Conservation (phyloP, 306 rosid genomes). For the Ormosia semicastrata region DNA sequence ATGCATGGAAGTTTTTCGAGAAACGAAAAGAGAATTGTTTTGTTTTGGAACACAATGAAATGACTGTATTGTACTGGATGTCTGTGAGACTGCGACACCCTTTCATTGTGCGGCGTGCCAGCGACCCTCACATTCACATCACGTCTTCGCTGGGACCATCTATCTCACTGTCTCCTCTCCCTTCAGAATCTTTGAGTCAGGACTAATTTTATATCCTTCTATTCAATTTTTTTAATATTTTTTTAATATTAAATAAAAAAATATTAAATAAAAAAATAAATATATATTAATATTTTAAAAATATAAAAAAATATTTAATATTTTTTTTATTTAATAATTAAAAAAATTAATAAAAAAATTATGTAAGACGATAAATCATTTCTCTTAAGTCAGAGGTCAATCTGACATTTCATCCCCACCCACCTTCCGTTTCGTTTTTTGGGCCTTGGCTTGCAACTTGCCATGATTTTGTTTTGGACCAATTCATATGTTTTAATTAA, state of each 20-base stretch:
- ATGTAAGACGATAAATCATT: too few species aligned
- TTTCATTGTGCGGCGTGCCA: slow-evolving; percentile 2
- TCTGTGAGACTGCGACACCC: slow-evolving; percentile 1
- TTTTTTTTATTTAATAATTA: too few species aligned
- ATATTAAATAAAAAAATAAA: too few species aligned
- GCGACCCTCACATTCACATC: background rate
- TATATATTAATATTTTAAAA: too few species aligned
- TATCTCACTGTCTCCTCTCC: background rate
- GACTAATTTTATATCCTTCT: too few species aligned
- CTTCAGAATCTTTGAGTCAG: background rate
- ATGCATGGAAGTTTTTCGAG: slow-evolving; percentile 19
- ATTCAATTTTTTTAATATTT: too few species aligned
- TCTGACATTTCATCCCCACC: background rate
- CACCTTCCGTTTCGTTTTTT: background rate
- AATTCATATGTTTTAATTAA: background rate
- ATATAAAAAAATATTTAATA: too few species aligned
- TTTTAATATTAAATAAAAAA: too few species aligned
- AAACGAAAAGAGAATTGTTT: background rate
- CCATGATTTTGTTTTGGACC: slow-evolving; percentile 6
- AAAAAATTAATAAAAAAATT: too few species aligned
- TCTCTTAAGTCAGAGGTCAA: slow-evolving; percentile 17
- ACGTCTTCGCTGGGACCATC: background rate
- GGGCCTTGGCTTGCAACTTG: slow-evolving; percentile 18
- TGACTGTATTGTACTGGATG: background rate
- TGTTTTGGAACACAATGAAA: slow-evolving; percentile 13